Evolutionary conservation across 768 basidiomycete genomes (phyloP).

Genomic region (Leccinum boreale): DNA sequence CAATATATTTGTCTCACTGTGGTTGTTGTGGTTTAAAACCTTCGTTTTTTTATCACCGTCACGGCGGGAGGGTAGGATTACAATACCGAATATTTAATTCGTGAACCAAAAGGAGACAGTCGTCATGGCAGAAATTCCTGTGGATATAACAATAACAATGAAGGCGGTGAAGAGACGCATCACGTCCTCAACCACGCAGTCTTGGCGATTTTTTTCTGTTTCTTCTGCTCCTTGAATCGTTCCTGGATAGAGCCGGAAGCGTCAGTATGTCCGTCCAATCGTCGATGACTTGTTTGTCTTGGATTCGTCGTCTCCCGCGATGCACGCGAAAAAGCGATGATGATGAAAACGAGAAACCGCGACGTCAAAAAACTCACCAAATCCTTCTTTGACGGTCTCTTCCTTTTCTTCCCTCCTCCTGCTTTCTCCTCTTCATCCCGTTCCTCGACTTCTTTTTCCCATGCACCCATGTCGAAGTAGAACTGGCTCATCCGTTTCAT

Average conservation of each 20-base stretch:
- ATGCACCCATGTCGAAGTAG: conserved; percentile 80
- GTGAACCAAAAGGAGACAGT: not conserved
- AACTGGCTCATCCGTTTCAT: conserved; percentile 80
- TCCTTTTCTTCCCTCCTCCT: conserved; percentile 67
- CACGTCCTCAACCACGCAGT: conserved; percentile 80
- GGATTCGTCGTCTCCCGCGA: conserved; percentile 18
- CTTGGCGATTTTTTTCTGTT: conserved; percentile 79
- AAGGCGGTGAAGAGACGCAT: not conserved
- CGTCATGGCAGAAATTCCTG: not conserved
- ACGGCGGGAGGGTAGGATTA: not conserved
- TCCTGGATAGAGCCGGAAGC: conserved; percentile 46
- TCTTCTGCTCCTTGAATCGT: conserved; percentile 81
- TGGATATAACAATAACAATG: not conserved
- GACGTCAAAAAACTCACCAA: conserved; percentile 49
- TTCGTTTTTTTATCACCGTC: too few species aligned
- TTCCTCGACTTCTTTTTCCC: conserved; percentile 68
- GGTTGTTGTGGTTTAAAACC: too few species aligned
- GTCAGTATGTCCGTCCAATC: conserved; percentile 26
- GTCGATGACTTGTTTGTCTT: conserved; percentile 17
- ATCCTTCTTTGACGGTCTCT: conserved; percentile 79
- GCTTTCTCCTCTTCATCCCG: conserved; percentile 44
- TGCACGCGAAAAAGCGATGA: conserved; percentile 16
- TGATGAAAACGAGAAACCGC: conserved; percentile 12
- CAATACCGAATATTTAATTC: not conserved
- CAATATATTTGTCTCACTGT: too few species aligned